Conservation (phyloP, 805 yeast genomes). For the Hanseniaspora meyeri region DNA sequence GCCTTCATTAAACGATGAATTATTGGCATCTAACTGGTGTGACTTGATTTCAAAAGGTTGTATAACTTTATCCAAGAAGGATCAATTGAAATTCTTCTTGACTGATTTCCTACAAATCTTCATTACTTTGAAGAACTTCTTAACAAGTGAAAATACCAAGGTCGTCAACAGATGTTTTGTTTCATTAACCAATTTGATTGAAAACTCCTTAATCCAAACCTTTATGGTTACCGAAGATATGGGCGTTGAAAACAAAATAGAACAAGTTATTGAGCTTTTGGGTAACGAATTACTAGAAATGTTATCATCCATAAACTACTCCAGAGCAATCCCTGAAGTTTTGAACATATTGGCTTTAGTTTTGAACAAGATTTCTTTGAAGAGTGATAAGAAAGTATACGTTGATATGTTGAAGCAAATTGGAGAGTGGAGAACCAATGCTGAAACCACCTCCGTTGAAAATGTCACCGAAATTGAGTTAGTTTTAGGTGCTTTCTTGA, state of each 20-base stretch:
- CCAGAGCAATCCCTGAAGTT: slow-evolving; percentile 61
- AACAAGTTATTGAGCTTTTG: slow-evolving; percentile 41
- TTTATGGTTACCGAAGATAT: slow-evolving; percentile 40
- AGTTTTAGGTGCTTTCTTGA: slow-evolving; percentile 66
- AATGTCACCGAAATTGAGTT: slow-evolving; percentile 68
- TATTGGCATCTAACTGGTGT: slow-evolving; percentile 86
- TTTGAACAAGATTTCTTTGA: slow-evolving; percentile 48
- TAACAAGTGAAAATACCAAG: slow-evolving; percentile 51
- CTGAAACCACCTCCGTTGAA: slow-evolving; percentile 37
- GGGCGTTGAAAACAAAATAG: slow-evolving; percentile 42
- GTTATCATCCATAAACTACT: slow-evolving; percentile 48
- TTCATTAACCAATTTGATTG: slow-evolving; percentile 52
- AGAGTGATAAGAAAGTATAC: slow-evolving; percentile 48
- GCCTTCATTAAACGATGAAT: slow-evolving; percentile 72
- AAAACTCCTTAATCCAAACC: slow-evolving; percentile 43
- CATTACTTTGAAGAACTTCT: slow-evolving; percentile 42
- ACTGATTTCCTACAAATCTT: slow-evolving; percentile 18
- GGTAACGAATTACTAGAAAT: slow-evolving; percentile 39
- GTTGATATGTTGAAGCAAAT: slow-evolving; percentile 53
- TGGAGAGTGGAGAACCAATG: slow-evolving; percentile 79
- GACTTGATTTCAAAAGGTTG: slow-evolving; percentile 84
- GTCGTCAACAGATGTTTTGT: slow-evolving; percentile 67
- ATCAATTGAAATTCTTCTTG: slow-evolving; percentile 45
- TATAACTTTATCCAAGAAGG: slow-evolving; percentile 39
- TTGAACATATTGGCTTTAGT: slow-evolving; percentile 54